Evolutionary conservation across 805 yeast genomes (phyloP).

Genomic region (Blastobotrys peoriensis): DNA sequence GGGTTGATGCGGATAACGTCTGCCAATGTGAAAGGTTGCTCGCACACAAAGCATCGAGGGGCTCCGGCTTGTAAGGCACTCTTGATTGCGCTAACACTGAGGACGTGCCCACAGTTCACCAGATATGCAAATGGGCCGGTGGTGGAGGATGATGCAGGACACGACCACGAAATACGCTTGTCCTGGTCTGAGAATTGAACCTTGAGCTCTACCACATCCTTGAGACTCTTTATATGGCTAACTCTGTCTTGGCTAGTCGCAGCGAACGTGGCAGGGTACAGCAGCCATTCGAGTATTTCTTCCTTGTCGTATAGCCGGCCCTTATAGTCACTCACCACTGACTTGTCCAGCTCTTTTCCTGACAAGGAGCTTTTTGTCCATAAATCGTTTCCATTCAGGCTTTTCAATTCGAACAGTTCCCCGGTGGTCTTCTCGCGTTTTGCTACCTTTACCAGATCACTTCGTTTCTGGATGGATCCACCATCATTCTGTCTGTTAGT

Average conservation of each 20-base stretch:
- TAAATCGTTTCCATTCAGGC: conserved; percentile 24
- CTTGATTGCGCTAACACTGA: conserved; percentile 13
- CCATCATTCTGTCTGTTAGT: conserved; percentile 47
- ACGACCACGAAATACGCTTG: not conserved
- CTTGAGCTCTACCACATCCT: conserved; percentile 39
- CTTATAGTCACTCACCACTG: conserved; percentile 58
- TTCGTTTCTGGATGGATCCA: conserved; percentile 59
- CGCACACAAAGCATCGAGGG: conserved; percentile 7
- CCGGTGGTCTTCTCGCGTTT: conserved; percentile 20
- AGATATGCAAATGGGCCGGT: conserved; percentile 38
- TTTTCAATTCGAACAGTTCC: conserved; percentile 20
- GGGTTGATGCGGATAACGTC: conserved; percentile 20
- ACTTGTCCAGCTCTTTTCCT: conserved; percentile 38
- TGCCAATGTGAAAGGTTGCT: not conserved
- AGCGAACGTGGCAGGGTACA: conserved; percentile 32
- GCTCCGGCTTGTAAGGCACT: conserved; percentile 15
- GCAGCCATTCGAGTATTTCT: conserved; percentile 47
- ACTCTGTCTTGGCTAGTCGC: conserved; percentile 6
- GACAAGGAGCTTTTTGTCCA: conserved; percentile 45
- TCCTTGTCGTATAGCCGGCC: conserved; percentile 63
- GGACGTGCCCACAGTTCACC: conserved; percentile 28
- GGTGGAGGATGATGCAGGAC: not conserved
- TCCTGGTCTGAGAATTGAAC: conserved; percentile 20
- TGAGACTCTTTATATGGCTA: conserved; percentile 34
- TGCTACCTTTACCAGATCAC: conserved; percentile 38